phyloP scores from a whole-genome alignment of 2,329 filamentous ascomycete genomes.

The Nemania sp. region DNA sequence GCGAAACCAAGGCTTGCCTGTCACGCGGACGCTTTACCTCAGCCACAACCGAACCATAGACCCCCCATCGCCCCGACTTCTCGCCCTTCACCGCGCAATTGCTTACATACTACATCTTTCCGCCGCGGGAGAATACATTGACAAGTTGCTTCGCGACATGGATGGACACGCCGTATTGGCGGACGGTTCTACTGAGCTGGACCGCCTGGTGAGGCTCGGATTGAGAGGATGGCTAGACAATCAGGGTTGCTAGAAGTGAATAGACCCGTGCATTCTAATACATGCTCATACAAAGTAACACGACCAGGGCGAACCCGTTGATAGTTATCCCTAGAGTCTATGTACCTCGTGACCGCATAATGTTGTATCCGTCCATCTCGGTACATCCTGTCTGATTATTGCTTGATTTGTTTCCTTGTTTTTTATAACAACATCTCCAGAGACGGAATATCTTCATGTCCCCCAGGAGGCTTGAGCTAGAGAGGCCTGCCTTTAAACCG shows the following conservation, averaged over 20 bases:
- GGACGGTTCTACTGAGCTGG: constrained; percentile 28
- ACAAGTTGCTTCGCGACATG: constrained; percentile 37
- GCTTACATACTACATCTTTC: constrained; percentile 42
- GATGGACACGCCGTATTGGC: constrained; percentile 19
- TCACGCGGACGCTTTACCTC: constrained; percentile 39
- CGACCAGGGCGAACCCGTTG: no score
- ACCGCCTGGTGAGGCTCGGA: constrained; percentile 18
- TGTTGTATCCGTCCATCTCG: no score
- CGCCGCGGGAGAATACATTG: constrained; percentile 41
- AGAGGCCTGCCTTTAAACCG: no score
- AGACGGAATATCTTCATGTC: no score
- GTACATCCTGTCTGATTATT: no score
- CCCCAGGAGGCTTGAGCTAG: no score
- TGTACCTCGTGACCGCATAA: no score
- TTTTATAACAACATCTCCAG: no score
- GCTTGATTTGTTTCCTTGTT: no score
- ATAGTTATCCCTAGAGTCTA: no score
- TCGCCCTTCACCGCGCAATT: constrained; percentile 43
- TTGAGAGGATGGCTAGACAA: constrained; percentile 7
- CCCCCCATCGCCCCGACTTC: constrained; percentile 40
- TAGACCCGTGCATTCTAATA: no score
- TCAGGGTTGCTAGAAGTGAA: neutral
- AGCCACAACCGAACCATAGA: constrained; percentile 36
- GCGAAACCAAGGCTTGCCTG: constrained; percentile 30
- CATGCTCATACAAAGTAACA: no score